Evolutionary conservation across 2,329 filamentous ascomycete species (phyloP), one percentile per base, ranked within the genome.

Genomic region (Truncatella angustata): DNA sequence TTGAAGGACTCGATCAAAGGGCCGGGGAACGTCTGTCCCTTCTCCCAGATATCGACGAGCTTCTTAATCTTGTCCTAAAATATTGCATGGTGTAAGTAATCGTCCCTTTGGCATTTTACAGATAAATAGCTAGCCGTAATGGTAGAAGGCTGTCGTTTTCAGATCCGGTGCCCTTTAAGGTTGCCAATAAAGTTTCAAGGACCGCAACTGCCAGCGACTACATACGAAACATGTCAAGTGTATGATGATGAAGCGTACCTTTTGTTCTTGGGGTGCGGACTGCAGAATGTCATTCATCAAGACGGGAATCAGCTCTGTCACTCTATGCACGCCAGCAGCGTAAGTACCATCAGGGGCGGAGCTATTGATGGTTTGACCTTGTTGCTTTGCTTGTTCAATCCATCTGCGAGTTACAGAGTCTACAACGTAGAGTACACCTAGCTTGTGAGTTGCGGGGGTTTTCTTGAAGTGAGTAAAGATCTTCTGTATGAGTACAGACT

Each of bases 381-480:
- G 82, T 66, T 86, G 83, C 75, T 92, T 94, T 66, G 94, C 93
- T 74, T 91, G 89, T 72, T 97, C 93, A 78, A 96, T 86, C 93
- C 94, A 99, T 78, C 95, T 93, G 75, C 94, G 91, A 72, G 92
- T 93, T 83, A 99, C 92, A 79, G 93, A 96, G 82, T 99, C 94
- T 92, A 99, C 90, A 76, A 97, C 92, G 86, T 99, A 99, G 76
- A 99, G 87, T 68, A 97, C 92, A 75, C 94, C 94, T 73, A 99
- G 83, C 77, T 99, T 99, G 83, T 99, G 93, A 70, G 91, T 96
- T 70, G 85, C 85, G 55, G 91, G 90, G 61, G 92, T 87, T 74
- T 94, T 96, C 74, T 95, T 96, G 81, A 97, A 95, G 68, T 97
- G 92, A 60, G 92, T 95, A 75, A 90, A 96, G 66, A 99, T 88